phyloP scores from a whole-genome alignment of 2,329 filamentous ascomycete species.

The Scedosporium minutisporum region DNA sequence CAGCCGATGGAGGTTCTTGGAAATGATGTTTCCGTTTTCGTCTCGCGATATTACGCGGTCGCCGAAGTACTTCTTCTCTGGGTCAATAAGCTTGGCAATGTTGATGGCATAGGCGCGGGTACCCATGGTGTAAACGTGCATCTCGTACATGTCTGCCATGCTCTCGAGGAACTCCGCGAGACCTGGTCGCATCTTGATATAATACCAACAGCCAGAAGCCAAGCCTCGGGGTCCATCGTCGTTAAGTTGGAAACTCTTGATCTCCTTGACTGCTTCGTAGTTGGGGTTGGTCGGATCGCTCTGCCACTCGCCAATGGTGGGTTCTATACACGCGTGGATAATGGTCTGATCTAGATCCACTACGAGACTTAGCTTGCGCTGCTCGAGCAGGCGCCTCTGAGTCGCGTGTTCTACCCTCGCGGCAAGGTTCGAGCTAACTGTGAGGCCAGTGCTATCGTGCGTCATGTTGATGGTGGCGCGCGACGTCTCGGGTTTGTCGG shows the following conservation, averaged over 20 bases:
- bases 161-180: conserved; percentile 69
- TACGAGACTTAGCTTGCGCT: conserved; percentile 81
- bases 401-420: conserved; percentile 74
- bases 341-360: conserved; percentile 98
- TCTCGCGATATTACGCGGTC: conserved; percentile 93
- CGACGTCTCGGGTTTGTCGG: conserved; percentile 65
- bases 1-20: conserved; percentile 80
- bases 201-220: conserved; percentile 77
- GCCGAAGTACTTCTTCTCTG: conserved; percentile 78
- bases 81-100: conserved; percentile 88
- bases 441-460: conserved; percentile 80
- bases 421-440: conserved; percentile 75
- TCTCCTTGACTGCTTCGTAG: conserved; percentile 79
- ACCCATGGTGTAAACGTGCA: conserved; percentile 99
- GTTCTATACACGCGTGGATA: conserved; percentile 95
- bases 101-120: conserved; percentile 91
- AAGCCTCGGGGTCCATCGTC: conserved; percentile 71
- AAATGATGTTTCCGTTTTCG: conserved; percentile 86
- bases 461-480: conserved; percentile 92
- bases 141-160: conserved; percentile 74
- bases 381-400: conserved; percentile 70
- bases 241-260: conserved; percentile 76
- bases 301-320: conserved; percentile 94
- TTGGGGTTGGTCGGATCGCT: conserved; percentile 82
- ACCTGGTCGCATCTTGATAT: conserved; percentile 93